Evolutionary conservation across 2,329 filamentous ascomycete genomes (phyloP).

Genomic region (Penicillium thymicola): DNA sequence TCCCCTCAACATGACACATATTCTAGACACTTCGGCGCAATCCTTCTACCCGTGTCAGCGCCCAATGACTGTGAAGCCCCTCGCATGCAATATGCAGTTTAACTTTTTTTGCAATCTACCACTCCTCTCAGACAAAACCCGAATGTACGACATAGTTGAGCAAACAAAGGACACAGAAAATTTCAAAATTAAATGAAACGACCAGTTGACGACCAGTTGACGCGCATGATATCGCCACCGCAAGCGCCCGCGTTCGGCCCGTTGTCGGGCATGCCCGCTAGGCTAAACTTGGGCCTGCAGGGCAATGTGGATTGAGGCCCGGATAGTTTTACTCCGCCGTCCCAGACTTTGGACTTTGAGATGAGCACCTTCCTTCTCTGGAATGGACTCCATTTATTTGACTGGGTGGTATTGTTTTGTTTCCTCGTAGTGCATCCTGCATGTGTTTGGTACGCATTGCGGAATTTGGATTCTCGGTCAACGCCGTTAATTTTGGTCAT

Average conservation of each 20-base stretch:
- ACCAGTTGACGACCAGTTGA: constrained; percentile 3
- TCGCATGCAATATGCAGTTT: background rate
- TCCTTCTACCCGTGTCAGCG: background rate
- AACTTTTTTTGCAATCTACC: background rate
- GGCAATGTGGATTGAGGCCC: constrained; percentile 13
- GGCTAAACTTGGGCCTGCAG: constrained; percentile 12
- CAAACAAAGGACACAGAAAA: background rate
- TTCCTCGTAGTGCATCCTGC: background rate
- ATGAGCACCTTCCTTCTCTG: constrained; percentile 20
- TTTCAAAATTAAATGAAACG: background rate
- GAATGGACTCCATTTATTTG: constrained; percentile 14
- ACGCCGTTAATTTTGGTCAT: background rate
- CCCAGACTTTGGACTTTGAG: constrained; percentile 3
- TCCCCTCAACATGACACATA: constrained; percentile 3
- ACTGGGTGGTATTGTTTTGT: constrained; percentile 3
- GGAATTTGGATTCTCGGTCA: background rate
- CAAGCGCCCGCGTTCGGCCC: constrained; percentile 26
- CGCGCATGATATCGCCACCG: constrained; percentile 13
- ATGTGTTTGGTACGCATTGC: background rate
- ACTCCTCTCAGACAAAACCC: background rate
- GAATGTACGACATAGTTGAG: background rate
- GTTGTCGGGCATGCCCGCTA: constrained; percentile 29
- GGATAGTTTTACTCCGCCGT: constrained; percentile 15
- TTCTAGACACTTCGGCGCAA: constrained; percentile 5
- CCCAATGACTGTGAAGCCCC: background rate